phyloP scores from a whole-genome alignment of 2,329 filamentous ascomycete genomes.

The Mollisia scopiformis region DNA sequence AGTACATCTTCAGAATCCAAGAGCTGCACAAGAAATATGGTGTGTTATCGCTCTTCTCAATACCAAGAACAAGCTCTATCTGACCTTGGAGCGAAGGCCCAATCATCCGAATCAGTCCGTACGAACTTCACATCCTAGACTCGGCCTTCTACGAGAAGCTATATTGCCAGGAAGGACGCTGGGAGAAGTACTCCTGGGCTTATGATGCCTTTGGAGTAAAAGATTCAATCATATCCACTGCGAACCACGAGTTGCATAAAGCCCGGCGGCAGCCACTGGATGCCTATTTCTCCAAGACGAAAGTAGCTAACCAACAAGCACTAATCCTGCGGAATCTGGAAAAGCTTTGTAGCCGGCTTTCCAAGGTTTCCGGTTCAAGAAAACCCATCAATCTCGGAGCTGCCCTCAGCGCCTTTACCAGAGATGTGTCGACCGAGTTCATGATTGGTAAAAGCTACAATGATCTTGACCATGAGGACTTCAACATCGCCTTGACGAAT shows the following conservation, averaged over 20 bases:
- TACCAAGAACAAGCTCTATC: background rate
- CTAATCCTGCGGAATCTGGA: constrained; percentile 16
- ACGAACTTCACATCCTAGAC: constrained; percentile 34
- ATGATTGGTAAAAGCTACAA: too few species aligned
- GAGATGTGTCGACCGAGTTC: background rate
- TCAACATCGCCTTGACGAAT: too few species aligned
- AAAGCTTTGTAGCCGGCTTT: constrained; percentile 4
- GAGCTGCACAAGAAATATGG: constrained; percentile 21
- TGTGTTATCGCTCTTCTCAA: background rate
- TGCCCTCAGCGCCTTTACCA: background rate
- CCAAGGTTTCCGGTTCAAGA: background rate
- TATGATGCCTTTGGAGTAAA: constrained; percentile 6
- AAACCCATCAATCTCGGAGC: background rate
- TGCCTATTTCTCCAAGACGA: too few species aligned
- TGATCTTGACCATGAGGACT: too few species aligned
- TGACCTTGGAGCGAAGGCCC: constrained; percentile 22
- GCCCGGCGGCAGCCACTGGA: too few species aligned
- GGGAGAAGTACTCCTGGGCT: constrained; percentile 14
- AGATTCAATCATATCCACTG: constrained; percentile 12
- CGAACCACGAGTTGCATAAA: too few species aligned
- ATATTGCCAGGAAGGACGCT: constrained; percentile 14
- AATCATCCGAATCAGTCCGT: constrained; percentile 33
- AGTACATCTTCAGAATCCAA: constrained; percentile 14
- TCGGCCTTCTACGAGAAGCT: constrained; percentile 28
- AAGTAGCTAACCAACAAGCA: too few species aligned